Base-by-base conservation (phyloP, 2,329 filamentous ascomycete genomes). In the Arthrobotrys pseudoclavata region DNA sequence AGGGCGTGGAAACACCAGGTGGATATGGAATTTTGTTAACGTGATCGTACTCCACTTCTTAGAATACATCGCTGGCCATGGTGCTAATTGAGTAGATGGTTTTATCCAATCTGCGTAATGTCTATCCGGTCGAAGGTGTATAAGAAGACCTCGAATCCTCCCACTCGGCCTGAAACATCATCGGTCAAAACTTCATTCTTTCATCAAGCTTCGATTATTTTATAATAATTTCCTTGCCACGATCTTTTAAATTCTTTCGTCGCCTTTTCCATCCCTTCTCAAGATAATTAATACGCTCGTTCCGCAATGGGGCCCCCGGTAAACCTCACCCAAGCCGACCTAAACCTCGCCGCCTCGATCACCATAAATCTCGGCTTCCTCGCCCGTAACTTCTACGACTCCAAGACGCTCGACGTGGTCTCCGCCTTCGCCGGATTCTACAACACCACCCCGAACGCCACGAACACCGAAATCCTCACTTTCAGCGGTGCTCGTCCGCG, bases 311-410 rank as follows among this genome's bases (percentile, higher is more conserved):
- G 53, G 6, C 10, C 40, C 3, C n/a, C 50, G 4, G 24, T 53
- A 15, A 70, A 66, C 37, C 74, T 77, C 18, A 77, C 67, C 0
- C 26, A 22, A 7, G 26, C 12, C 5, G 67, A 77, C 18, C 34
- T 77, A 3, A 31, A 71, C 13, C 20, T 68, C 34, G 74, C 67
- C 15, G 74, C 74, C 2, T 47, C 74, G 0, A 53, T 77, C 10
- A 71, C 67, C n/a, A 57, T 77, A 37, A 77, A 77, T 29, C 29
- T 77, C 13, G 67, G 67, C n/a, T 77, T 77, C 22, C 45, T 77
- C 5, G 74, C 74, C 5, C 52, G 67, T 67, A 77, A 77, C 5
- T 71, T 77, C 24, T 55, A 67, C 15, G 37, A 66, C 37, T 40
- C 26, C 24, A 67, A 42, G 3, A 77, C 74, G 22, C 24, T 77